phyloP scores from a whole-genome alignment of 768 basidiomycete species.

The Pleurotus eryngii region DNA sequence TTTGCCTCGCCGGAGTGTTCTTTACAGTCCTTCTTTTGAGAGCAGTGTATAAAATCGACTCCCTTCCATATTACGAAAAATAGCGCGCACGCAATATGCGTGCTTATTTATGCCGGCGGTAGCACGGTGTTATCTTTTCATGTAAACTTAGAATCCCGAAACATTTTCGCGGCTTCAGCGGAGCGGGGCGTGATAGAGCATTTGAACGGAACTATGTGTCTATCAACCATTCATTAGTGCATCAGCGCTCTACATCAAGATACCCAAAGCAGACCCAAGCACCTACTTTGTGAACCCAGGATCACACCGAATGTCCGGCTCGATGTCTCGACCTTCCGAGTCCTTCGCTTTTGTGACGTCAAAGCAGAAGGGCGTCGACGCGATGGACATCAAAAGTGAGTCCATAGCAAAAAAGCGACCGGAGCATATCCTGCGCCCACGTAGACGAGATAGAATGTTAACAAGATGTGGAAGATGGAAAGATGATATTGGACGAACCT shows the following conservation, averaged over 20 bases:
- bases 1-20: no score
- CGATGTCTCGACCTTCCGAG: conserved; percentile 37
- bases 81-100: no score
- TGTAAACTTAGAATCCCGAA: conserved; percentile 11
- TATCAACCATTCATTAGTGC: conserved; percentile 11
- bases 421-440: conserved; percentile 45
- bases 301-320: conserved; percentile 51
- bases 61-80: no score
- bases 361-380: conserved; percentile 12
- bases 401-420: conserved; percentile 61
- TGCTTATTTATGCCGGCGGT: no score
- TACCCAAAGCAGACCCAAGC: background rate
- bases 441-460: conserved; percentile 13
- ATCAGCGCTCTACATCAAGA: background rate
- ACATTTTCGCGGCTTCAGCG: conserved; percentile 36
- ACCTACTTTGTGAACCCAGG: conserved; percentile 61
- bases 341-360: conserved; percentile 33
- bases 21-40: no score
- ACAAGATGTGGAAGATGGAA: background rate
- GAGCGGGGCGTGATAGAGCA: conserved; percentile 50
- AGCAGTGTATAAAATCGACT: no score
- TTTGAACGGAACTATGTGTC: conserved; percentile 43
- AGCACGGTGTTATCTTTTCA: no score
- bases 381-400: conserved; percentile 27
- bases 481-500: conserved; percentile 23